Evolutionary conservation across 345 rosid genomes (phyloP).

Genomic region (Trapa incisa): DNA sequence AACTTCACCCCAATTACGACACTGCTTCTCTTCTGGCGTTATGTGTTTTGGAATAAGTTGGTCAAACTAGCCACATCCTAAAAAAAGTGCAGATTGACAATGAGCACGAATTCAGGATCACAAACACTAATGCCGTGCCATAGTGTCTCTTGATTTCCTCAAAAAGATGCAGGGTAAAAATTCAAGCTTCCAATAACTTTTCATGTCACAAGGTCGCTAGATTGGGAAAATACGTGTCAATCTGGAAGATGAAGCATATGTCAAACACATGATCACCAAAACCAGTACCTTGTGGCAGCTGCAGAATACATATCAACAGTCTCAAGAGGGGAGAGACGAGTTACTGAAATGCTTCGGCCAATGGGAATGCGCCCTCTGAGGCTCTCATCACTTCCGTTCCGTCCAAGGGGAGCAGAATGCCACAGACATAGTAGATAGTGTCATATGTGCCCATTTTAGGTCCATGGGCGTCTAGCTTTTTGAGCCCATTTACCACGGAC

Average conservation of each 20-base stretch:
- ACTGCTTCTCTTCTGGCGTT: slow-evolving; percentile 72
- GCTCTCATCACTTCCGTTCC: too few species aligned
- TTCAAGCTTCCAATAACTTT: background rate
- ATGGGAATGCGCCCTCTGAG: too few species aligned
- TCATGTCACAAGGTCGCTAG: background rate
- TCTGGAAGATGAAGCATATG: background rate
- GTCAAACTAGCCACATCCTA: slow-evolving; percentile 69
- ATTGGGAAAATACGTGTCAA: background rate
- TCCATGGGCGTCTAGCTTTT: too few species aligned
- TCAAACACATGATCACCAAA: slow-evolving; percentile 68
- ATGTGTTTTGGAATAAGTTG: slow-evolving; percentile 61
- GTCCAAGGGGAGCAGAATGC: too few species aligned
- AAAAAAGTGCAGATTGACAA: slow-evolving; percentile 6
- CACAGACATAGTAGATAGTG: too few species aligned
- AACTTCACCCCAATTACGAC: slow-evolving; percentile 96
- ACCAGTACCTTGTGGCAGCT: slow-evolving; percentile 21
- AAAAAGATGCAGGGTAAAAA: background rate
- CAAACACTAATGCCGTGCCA: background rate
- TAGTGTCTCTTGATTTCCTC: background rate
- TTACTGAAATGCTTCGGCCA: too few species aligned
- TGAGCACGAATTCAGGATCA: background rate
- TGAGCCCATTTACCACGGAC: too few species aligned
- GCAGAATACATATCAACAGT: too few species aligned
- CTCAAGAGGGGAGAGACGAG: too few species aligned
- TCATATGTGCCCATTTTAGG: too few species aligned